Percentiles rank a stretch among this genome's conserved stretches.
These are phyloP conservation scores for Datisca glomerata DNA, from an alignment of 306 rosid genomes.

Conservation along the genomic window DNA sequence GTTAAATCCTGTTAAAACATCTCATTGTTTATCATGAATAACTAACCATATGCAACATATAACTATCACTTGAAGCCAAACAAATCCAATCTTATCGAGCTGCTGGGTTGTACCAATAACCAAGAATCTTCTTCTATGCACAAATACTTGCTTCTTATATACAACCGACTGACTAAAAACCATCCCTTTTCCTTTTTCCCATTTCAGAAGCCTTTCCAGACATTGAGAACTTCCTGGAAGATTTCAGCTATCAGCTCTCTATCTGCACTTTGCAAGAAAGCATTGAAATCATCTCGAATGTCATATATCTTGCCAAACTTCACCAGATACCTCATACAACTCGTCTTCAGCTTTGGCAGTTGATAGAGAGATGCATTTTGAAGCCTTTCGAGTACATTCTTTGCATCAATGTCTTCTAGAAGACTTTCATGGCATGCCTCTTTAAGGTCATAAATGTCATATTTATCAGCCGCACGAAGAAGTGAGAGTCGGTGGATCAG, in stretches of 20 bases:
- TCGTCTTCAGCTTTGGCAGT: constrained; percentile 52
- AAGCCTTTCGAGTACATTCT: constrained; percentile 89
- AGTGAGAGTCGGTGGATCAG: constrained; percentile 60
- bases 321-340: constrained; percentile 76
- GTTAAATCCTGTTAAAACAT: too few species aligned
- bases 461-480: constrained; percentile 84
- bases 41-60: too few species aligned
- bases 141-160: too few species aligned
- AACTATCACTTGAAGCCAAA: too few species aligned
- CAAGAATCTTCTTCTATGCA: too few species aligned
- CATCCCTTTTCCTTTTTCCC: background rate
- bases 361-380: constrained; percentile 79
- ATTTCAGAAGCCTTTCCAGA: constrained; percentile 85
- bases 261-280: constrained; percentile 70
- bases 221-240: constrained; percentile 70
- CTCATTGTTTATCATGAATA: too few species aligned
- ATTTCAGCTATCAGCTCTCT: constrained; percentile 77
- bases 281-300: constrained; percentile 62
- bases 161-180: too few species aligned
- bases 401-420: constrained; percentile 77
- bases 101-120: too few species aligned
- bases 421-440: constrained; percentile 90
- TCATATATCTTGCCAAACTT: constrained; percentile 88
- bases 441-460: constrained; percentile 75
- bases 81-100: too few species aligned